Base-by-base conservation (phyloP, 2,329 filamentous ascomycete genomes). In the Cercospora sesami region DNA sequence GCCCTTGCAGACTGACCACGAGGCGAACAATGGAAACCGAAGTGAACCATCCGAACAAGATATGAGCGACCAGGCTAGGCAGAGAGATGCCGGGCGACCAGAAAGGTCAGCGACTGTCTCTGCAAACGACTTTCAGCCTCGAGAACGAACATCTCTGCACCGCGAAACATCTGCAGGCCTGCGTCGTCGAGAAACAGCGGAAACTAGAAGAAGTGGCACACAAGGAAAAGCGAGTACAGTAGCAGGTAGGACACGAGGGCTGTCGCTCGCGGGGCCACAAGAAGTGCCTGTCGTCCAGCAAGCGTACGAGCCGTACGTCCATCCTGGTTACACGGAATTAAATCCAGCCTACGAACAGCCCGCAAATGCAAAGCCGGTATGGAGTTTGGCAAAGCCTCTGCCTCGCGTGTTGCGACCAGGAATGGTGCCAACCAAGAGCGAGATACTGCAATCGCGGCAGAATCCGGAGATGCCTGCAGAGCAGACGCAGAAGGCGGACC, bases 321-420 rank as follows among this genome's bases (percentile, higher is more conserved):
- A 85, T 42, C 83, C 84, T n/a, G 83, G 83, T 3, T 86, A 87
- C 69, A 78, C 79, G 10, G 79, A 84, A 10, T 77, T 87, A 3
- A 87, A 87, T 62, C 85, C 85, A 2, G 81, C 83, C 31, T 86
- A 86, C 67, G 84, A 85, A 33, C 83, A 86, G 64, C 80, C 84
- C 3, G 76, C 78, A 7, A 83, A 84, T 57, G 64, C 66, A 16
- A 82, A 83, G 65, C 85, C 85, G 0, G 81, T 87, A 58, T 87
- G 85, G 81, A 82, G 83, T 75, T 74, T 86, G 62, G 84, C 83
- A 3, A 84, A 85, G 71, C 84, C 85, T 6, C 73, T 86, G 28
- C 85, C 85, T 33, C 84, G 84, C 69, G 84, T 86, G 0, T 79
- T 86, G 63, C 80, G 85, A 42, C 79, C 82, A 21, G 84, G 84